Evolutionary conservation across 2,329 filamentous ascomycete genomes (phyloP), one percentile per base, ranked within the genome.

Genomic region (Ascochyta viciae-villosae): DNA sequence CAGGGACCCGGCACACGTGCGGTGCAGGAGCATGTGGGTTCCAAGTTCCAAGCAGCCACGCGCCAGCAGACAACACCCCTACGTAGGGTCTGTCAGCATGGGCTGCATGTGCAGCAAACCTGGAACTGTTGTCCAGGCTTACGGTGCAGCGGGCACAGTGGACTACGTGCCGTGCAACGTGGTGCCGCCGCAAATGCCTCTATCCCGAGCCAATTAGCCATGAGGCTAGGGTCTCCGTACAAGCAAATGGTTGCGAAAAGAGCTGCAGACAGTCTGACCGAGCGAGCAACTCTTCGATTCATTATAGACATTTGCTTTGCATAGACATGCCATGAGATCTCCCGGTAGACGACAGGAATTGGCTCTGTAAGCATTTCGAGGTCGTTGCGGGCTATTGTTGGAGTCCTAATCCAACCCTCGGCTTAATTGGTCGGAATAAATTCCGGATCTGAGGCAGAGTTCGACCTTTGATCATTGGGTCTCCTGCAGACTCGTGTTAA

Each of bases 51-150:
- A 6, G 35, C 46, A 50, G 19, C 16, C 3, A 19, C 34, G 9
- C 19, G 7, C 12, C 12, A n/a, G 22, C 6, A 12, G 13, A 23
- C 19, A 12, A 12, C 12, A 19, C 29, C 24, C 10, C 4, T 13
- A 3, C 13, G 29, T 27, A 16, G 35, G n/a, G 4, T 15, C 23
- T 2, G 9, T 29, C 19, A 16, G n/a, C 31, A 31, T 26, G 31
- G 37, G 27, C 16, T 29, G 12, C 22, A 50, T 27, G 12, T n/a
- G 4, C 33, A 19, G 37, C 29, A 42, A 4, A 15, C 43, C 39
- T 24, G 19, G n/a, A 13, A 16, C 43, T 54, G 44, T 49, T 38
- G 44, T 54, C 44, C 44, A 39, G 38, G 26, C 35, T 29, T 42
- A 6, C 29, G 26, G 19, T 15, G 41, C 38, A 38, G 44, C 38